phyloP scores from a whole-genome alignment of 371 early-diverging fungal species.

The Actinomortierella ambigua region DNA sequence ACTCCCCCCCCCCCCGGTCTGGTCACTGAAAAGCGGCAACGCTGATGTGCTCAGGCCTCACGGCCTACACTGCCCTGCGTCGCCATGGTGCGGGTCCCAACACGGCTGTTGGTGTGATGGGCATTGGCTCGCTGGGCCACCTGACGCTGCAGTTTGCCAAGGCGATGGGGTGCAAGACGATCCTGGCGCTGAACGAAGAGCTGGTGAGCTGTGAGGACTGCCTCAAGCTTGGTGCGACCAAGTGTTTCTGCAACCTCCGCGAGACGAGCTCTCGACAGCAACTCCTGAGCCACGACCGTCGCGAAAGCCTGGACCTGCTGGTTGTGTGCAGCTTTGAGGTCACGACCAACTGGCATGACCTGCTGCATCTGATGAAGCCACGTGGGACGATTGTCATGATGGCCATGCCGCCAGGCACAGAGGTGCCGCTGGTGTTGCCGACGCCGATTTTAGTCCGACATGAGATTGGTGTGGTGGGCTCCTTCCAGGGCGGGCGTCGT shows the following conservation, averaged over 20 bases:
- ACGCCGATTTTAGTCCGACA: conserved; percentile 20
- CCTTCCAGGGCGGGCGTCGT: conserved; percentile 37
- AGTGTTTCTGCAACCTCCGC: not conserved
- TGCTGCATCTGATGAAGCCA: conserved; percentile 23
- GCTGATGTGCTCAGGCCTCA: conserved; percentile 66
- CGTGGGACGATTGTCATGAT: conserved; percentile 42
- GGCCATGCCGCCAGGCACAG: conserved; percentile 34
- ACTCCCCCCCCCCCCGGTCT: too few species aligned
- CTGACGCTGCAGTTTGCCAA: conserved; percentile 66
- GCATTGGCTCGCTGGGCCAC: conserved; percentile 73
- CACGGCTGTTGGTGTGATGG: conserved; percentile 62
- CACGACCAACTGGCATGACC: conserved; percentile 11
- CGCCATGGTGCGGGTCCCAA: conserved; percentile 49
- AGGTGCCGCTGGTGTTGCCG: not conserved
- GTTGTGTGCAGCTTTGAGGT: conserved; percentile 13
- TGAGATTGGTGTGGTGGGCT: conserved; percentile 38
- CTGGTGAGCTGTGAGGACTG: conserved; percentile 4
- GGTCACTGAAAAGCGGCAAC: conserved; percentile 58
- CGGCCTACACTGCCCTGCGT: conserved; percentile 58
- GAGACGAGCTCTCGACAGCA: too few species aligned
- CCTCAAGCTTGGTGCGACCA: conserved; percentile 12
- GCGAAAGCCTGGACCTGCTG: conserved; percentile 13
- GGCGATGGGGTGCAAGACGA: conserved; percentile 19
- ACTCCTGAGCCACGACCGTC: not conserved
- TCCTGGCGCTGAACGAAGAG: conserved; percentile 6